Conservation (phyloP, 2,329 filamentous ascomycete species). For the Phoma herbarum region DNA sequence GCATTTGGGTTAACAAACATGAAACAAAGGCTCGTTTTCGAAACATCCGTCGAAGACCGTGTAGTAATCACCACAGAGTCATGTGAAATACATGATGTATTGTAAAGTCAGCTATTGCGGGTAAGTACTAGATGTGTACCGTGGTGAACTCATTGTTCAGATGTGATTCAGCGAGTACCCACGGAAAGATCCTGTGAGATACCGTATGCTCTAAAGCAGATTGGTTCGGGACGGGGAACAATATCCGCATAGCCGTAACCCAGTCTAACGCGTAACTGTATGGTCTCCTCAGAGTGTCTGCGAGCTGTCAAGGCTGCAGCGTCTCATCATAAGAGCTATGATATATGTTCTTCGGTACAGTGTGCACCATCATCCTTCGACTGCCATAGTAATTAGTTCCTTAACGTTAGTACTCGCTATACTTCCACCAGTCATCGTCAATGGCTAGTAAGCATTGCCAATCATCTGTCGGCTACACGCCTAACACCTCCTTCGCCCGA, state of each 20-base stretch:
- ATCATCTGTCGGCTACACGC: neutral
- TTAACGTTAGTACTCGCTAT: too few species aligned
- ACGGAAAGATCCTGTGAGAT: constrained; percentile 19
- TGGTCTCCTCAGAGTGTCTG: constrained; percentile 16
- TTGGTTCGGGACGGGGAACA: constrained; percentile 25
- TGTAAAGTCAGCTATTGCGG: too few species aligned
- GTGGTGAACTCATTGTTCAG: too few species aligned
- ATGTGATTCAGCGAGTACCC: neutral
- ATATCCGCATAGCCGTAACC: constrained; percentile 18
- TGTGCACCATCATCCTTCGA: neutral
- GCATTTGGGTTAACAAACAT: too few species aligned
- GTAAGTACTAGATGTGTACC: too few species aligned
- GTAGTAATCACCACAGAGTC: too few species aligned
- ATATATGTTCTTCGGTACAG: neutral
- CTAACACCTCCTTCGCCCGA: constrained; percentile 20
- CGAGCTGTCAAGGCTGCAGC: neutral
- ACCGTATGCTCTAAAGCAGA: constrained; percentile 11
- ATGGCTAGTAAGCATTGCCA: constrained; percentile 27
- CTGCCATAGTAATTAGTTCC: neutral
- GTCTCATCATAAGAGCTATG: neutral
- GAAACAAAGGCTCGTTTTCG: too few species aligned
- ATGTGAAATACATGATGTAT: too few species aligned
- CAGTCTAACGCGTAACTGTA: constrained; percentile 8
- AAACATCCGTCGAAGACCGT: too few species aligned
- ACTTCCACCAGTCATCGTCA: neutral